phyloP scores from a whole-genome alignment of 2,329 filamentous ascomycete genomes.

The Hymenoscyphus fraxineus region DNA sequence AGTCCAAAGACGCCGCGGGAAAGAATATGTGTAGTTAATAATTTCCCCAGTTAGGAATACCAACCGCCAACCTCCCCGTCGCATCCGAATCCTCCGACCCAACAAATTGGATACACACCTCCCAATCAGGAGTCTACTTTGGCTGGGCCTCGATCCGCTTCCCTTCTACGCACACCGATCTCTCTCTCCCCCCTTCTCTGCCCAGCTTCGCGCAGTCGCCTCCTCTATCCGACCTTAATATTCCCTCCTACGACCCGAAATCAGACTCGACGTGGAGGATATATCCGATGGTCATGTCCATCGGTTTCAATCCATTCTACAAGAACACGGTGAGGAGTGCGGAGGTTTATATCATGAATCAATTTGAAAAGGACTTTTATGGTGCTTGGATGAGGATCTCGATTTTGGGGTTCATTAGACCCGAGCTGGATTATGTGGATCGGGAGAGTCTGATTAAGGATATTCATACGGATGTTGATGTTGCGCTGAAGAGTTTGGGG shows the following conservation, averaged over 20 bases:
- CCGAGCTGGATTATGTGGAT: constrained; percentile 83
- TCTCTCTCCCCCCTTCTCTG: constrained; percentile 17
- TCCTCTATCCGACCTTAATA: constrained; percentile 21
- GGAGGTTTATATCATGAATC: constrained; percentile 83
- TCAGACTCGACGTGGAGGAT: constrained; percentile 40
- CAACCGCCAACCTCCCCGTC: constrained; percentile 87
- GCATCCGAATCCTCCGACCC: not conserved
- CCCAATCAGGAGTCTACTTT: constrained; percentile 81
- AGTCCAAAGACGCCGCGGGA: not conserved
- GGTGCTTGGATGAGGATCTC: constrained; percentile 72
- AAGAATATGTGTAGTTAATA: not conserved
- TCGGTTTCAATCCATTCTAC: constrained; percentile 97
- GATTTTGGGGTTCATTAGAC: constrained; percentile 82
- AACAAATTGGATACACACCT: constrained; percentile 42
- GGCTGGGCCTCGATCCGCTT: constrained; percentile 78
- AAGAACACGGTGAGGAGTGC: constrained; percentile 83
- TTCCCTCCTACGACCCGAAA: constrained; percentile 23
- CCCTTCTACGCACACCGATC: constrained; percentile 42
- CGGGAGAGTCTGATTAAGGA: constrained; percentile 82
- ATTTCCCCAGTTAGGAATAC: constrained; percentile 75
- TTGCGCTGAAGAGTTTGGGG: constrained; percentile 69
- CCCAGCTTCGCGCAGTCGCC: not conserved
- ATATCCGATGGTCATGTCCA: constrained; percentile 87
- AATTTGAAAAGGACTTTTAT: constrained; percentile 81
- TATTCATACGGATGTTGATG: constrained; percentile 83